These are phyloP conservation scores for Trametes versicolor DNA, from an alignment of 1,284 basidiomycete genomes.

Conservation along the genomic window DNA sequence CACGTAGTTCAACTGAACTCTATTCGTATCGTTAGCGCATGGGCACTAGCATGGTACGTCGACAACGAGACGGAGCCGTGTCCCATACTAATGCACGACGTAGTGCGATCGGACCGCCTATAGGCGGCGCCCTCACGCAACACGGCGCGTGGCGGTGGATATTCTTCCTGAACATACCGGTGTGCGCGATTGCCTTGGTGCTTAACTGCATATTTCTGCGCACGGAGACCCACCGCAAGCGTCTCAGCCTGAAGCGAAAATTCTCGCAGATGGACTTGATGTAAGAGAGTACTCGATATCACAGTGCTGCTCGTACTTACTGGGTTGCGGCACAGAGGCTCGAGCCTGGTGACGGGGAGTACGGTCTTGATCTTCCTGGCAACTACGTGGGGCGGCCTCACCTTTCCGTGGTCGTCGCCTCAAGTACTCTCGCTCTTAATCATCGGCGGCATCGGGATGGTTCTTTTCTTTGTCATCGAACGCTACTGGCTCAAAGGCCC, in stretches of 20 bases:
- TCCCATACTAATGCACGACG: background rate
- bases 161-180: conserved; percentile 25
- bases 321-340: conserved; percentile 24
- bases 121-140: conserved; percentile 21
- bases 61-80: too few relatives aligned
- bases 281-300: conserved; percentile 33
- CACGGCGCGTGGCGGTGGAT: conserved; percentile 27
- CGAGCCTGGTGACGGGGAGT: conserved; percentile 28
- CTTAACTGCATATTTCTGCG: conserved; percentile 27
- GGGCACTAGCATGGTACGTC: conserved; percentile 16
- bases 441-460: conserved; percentile 27
- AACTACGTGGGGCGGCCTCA: conserved; percentile 34
- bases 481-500: conserved; percentile 20
- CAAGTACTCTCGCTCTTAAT: conserved; percentile 34
- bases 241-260: conserved; percentile 40
- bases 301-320: background rate
- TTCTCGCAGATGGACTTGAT: conserved; percentile 48
- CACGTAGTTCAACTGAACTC: background rate
- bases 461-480: conserved; percentile 31
- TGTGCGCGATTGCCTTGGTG: conserved; percentile 24
- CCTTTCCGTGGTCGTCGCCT: conserved; percentile 30
- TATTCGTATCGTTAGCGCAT: background rate
- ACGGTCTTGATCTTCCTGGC: conserved; percentile 28
- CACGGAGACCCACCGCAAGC: conserved; percentile 34
- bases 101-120: conserved; percentile 15